Base-by-base conservation (phyloP, 2,329 filamentous ascomycete genomes). In the Ascocoryne sarcoides region DNA sequence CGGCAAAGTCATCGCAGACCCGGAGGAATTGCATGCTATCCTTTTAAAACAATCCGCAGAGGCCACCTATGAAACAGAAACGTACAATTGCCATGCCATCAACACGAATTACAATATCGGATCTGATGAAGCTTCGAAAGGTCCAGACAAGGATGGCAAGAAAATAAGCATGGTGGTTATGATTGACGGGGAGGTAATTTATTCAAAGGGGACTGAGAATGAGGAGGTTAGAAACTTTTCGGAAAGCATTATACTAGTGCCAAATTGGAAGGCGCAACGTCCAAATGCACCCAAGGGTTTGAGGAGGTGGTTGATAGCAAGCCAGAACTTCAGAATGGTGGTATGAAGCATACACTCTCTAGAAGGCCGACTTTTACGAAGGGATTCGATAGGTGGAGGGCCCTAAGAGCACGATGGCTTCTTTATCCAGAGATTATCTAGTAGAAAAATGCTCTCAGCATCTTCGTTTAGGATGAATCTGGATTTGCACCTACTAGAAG, bases 181-280 rank as follows among this genome's bases (percentile, higher is more conserved):
- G 43, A 77, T 87, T 38, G 83, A 76, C 55, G 87, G 87, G 4
- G 75, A 69, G 46, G 77, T 93, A 28, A 73, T 77, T 48, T 82
- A 84, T 55, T 79, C 79, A 36, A 73, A 42, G 17, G 45, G 42
- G 23, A 45, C 35, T 4, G 71, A 69, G 43, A 75, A 80, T 20
- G 73, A 75, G 10, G 73, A 73, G 10, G 72, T 76, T 60, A 76
- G 77, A 50, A 77, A 76, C 26, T 94, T 94, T 60, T 82, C 78
- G 54, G 88, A 95, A 61, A 81, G 74, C 1, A 82, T 94, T 58
- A 74, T 93, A 17, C 67, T 95, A 40, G 83, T 90, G 28, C 86
- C 88, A 5, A 85, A 86, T 62, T 73, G 77, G 74, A 74, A 79
- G 48, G 63, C 69, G 0, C 66, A 71, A 49, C 66, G 64, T 4